Percentiles rank a stretch among this genome's conserved stretches.
These are phyloP conservation scores for Umbellularia californica DNA, from an alignment of 164 flowering plant species.

Conservation along the genomic window DNA sequence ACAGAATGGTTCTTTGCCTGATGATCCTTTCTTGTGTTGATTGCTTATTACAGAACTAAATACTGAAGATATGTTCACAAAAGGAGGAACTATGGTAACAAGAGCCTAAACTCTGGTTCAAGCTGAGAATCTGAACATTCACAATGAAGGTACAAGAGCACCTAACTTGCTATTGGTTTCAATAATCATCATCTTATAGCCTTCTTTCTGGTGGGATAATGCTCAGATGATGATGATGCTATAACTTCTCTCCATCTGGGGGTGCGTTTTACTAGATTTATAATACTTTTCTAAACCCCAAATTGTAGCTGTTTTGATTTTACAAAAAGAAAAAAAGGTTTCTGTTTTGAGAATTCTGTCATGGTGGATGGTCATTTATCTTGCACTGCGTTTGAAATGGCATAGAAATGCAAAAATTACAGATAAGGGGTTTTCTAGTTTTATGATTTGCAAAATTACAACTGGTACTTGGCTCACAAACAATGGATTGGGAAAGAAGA, in stretches of 20 bases:
- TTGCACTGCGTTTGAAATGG: no score
- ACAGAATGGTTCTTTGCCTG: background rate
- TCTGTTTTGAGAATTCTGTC: no score
- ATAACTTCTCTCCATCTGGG: background rate
- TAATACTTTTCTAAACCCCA: no score
- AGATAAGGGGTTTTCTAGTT: no score
- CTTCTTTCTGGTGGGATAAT: background rate
- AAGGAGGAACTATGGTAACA: slow-evolving; percentile 28
- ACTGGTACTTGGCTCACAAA: background rate
- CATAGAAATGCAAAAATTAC: no score
- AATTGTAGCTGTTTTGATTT: no score
- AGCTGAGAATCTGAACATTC: slow-evolving; percentile 30
- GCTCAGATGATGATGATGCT: background rate
- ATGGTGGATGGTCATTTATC: no score
- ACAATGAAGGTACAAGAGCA: slow-evolving; percentile 24
- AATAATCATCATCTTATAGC: background rate
- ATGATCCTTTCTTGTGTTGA: background rate
- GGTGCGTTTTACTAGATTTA: background rate
- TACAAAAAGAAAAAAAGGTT: no score
- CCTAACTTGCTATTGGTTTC: background rate
- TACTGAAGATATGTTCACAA: background rate
- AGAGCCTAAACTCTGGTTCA: slow-evolving; percentile 20
- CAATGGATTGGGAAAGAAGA: background rate
- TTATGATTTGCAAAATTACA: no score
- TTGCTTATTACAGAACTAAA: background rate